Evolutionary conservation across 768 basidiomycete species (phyloP), one percentile per base, ranked within the genome.

Genomic region (Mycena pura): DNA sequence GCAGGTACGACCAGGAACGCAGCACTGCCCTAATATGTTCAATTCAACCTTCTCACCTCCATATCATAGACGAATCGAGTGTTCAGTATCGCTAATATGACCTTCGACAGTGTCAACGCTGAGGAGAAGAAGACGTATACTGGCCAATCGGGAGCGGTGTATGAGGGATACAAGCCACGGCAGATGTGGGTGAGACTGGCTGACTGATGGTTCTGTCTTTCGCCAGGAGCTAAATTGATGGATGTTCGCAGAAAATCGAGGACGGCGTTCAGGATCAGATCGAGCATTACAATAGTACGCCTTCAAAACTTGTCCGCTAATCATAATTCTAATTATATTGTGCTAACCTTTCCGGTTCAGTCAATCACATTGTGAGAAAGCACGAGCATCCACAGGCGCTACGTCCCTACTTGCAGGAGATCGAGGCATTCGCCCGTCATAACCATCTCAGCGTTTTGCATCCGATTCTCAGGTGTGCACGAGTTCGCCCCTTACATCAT

Each of bases 151-250:
- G 78, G 73, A 0, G 82, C 81, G 7, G 78, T 80, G 3, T 85
- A 78, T 63, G 79, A 82, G 63, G 84, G 84, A 2, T 86, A 86
- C 64, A 86, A 86, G 65, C 74, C 73, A 6, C 75, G 80, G 6
- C 75, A 79, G 44, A 82, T 82, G 57, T 85, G 80, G 81, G 83
- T 84, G 55, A 22, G 69, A 40, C 29, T 2, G 46, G 2, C 28
- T 3, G 0, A 22, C 28, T 8, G 7, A 0, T n/a, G n/a, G n/a
- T n/a, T n/a, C n/a, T n/a, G n/a, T n/a, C 19, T 40, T 28, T 14
- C 21, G 22, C n/a, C n/a, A n/a, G n/a, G n/a, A n/a, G n/a, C n/a
- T n/a, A n/a, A n/a, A 8, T 10, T 25, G 0, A 39, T 0, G 15
- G 13, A 14, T 24, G 19, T 38, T 38, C 24, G 6, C 39, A 82